phyloP scores from a whole-genome alignment of 805 yeast species.

The Saturnispora mendoncae region DNA sequence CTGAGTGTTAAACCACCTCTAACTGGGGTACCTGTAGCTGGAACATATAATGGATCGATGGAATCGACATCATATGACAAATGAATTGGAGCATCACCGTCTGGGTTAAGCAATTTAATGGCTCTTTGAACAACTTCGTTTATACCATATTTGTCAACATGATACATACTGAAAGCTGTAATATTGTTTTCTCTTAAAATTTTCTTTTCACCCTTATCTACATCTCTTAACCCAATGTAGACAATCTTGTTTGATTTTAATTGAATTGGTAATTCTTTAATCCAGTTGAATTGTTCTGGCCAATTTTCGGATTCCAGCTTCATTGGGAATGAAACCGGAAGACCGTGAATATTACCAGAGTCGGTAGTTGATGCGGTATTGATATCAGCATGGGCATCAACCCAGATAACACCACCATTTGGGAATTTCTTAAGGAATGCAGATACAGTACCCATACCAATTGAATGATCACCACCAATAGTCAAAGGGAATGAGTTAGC shows the following conservation, averaged over 20 bases:
- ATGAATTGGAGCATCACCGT: conserved; percentile 65
- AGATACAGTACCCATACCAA: conserved; percentile 86
- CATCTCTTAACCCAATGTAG: conserved; percentile 90
- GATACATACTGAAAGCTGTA: conserved; percentile 90
- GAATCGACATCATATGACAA: conserved; percentile 95
- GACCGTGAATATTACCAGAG: conserved; percentile 91
- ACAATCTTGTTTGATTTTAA: conserved; percentile 67
- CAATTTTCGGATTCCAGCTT: conserved; percentile 62
- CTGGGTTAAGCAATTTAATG: conserved; percentile 64
- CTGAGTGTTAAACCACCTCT: conserved; percentile 92
- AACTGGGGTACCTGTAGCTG: conserved; percentile 97
- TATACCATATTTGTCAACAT: conserved; percentile 88
- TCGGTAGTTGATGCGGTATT: conserved; percentile 79
- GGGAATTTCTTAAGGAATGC: conserved; percentile 76
- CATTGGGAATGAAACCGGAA: conserved; percentile 87
- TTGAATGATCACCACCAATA: conserved; percentile 94
- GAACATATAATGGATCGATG: conserved; percentile 87
- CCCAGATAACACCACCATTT: conserved; percentile 87
- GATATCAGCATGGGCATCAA: conserved; percentile 97
- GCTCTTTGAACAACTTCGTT: conserved; percentile 91
- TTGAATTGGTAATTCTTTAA: conserved; percentile 40
- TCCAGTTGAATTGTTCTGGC: conserved; percentile 75
- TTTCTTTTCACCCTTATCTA: conserved; percentile 76
- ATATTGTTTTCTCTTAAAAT: conserved; percentile 64
- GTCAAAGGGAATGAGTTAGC: conserved; percentile 62